Conservation (phyloP, 768 basidiomycete genomes). For the Exidia glandulosa region DNA sequence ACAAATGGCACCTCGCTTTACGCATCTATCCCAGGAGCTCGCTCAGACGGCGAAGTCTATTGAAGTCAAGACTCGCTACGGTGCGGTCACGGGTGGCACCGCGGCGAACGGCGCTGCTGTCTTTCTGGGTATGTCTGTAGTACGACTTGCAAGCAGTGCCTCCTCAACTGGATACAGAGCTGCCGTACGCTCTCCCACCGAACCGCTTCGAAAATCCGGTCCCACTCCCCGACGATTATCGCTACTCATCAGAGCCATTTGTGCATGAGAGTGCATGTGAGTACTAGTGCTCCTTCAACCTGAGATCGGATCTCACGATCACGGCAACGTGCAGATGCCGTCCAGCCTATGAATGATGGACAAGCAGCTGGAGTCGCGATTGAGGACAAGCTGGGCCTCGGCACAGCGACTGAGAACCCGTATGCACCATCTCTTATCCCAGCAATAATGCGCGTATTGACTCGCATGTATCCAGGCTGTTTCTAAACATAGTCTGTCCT, state of each 20-base stretch:
- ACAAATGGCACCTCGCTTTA: slow-evolving; percentile 5
- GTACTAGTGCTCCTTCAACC: slow-evolving; percentile 14
- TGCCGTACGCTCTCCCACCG: slow-evolving; percentile 63
- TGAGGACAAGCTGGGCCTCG: slow-evolving; percentile 53
- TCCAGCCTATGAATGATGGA: slow-evolving; percentile 55
- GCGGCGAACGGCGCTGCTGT: slow-evolving; percentile 49
- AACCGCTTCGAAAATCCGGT: slow-evolving; percentile 52
- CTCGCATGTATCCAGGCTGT: slow-evolving; percentile 32
- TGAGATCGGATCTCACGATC: neutral
- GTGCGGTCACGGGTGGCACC: slow-evolving; percentile 45
- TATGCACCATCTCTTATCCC: slow-evolving; percentile 18
- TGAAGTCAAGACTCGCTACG: slow-evolving; percentile 42
- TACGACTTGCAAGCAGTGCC: neutral
- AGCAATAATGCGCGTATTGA: neutral
- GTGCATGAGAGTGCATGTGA: slow-evolving; percentile 46
- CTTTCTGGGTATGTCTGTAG: slow-evolving; percentile 42
- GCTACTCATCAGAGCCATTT: slow-evolving; percentile 51
- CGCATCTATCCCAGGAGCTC: slow-evolving; percentile 14
- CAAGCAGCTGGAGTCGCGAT: slow-evolving; percentile 41
- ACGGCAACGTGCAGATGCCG: slow-evolving; percentile 43
- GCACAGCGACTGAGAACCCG: slow-evolving; percentile 63
- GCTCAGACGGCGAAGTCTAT: slow-evolving; percentile 25
- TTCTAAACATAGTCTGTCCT: slow-evolving; percentile 54
- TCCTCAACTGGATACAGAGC: slow-evolving; percentile 35
- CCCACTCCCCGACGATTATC: slow-evolving; percentile 40